Conservation (phyloP, 2,329 filamentous ascomycete species). For the Gyromitra esculenta region DNA sequence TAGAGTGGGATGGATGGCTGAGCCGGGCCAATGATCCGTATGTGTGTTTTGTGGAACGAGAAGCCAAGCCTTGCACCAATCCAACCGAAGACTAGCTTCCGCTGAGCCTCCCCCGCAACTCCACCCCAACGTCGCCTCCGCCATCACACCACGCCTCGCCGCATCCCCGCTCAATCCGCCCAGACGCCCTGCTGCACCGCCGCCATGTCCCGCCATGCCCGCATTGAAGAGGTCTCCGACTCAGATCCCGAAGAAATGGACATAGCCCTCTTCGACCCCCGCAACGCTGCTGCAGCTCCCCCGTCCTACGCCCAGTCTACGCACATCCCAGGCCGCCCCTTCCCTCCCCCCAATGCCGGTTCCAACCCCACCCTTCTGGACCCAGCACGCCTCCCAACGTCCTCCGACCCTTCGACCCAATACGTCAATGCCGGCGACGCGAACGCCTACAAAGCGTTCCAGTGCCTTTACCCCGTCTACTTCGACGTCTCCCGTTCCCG, state of each 20-base stretch:
- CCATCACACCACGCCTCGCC: not conserved
- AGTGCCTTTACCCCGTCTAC: constrained; percentile 94
- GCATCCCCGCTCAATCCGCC: not conserved
- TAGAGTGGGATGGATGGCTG: not conserved
- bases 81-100: not conserved
- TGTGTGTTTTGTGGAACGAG: too few relatives aligned
- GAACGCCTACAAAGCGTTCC: constrained; percentile 75
- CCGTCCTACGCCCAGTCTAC: constrained; percentile 68
- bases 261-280: constrained; percentile 69
- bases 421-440: constrained; percentile 64
- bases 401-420: constrained; percentile 57
- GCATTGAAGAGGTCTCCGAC: constrained; percentile 92
- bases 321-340: constrained; percentile 61
- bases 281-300: constrained; percentile 60
- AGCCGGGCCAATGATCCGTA: too few relatives aligned
- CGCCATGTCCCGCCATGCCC: constrained; percentile 79
- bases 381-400: constrained; percentile 52
- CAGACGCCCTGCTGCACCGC: not conserved
- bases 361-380: constrained; percentile 55
- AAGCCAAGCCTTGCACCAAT: not conserved
- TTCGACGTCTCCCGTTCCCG: constrained; percentile 82
- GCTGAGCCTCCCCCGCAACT: constrained; percentile 21
- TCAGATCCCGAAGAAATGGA: constrained; percentile 90
- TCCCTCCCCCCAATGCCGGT: constrained; percentile 65
- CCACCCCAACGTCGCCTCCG: not conserved